Conservation (phyloP, 2,329 filamentous ascomycete species). For the Pestalotiopsis sp. region DNA sequence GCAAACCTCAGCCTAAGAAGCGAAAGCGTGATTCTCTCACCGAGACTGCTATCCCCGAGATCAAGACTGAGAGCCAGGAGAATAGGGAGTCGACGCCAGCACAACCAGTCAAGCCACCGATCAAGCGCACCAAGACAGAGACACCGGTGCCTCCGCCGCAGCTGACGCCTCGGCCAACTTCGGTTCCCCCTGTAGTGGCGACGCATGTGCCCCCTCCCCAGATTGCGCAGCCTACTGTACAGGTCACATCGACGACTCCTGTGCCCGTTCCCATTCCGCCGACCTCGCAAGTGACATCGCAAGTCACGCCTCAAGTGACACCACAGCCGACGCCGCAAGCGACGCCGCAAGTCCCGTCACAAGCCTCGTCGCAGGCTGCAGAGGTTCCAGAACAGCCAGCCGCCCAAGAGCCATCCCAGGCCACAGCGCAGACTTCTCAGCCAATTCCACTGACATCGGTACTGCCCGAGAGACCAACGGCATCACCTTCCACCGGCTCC, state of each 20-base stretch:
- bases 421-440: background rate
- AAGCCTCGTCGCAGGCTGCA: background rate
- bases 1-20: conserved; percentile 38
- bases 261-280: conserved; percentile 28
- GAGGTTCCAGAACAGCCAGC: too few species aligned
- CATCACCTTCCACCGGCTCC: conserved; percentile 10
- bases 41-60: conserved; percentile 28
- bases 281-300: background rate
- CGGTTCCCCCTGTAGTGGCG: conserved; percentile 32
- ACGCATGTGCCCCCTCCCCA: conserved; percentile 35
- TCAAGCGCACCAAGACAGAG: conserved; percentile 59
- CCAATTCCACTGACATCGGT: background rate
- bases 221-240: conserved; percentile 24
- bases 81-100: conserved; percentile 29
- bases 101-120: conserved; percentile 35
- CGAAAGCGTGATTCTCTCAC: conserved; percentile 47
- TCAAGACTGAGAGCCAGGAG: conserved; percentile 30
- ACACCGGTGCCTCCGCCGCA: conserved; percentile 54
- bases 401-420: background rate
- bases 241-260: conserved; percentile 34
- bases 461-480: conserved; percentile 7
- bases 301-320: background rate
- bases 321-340: background rate
- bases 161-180: conserved; percentile 34
- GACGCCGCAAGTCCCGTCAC: background rate